A percentile compares a stretch with the other conserved stretches of the same genome.
phyloP scores from a whole-genome alignment of 2,329 filamentous ascomycete genomes.

The Diplodia corticola region DNA sequence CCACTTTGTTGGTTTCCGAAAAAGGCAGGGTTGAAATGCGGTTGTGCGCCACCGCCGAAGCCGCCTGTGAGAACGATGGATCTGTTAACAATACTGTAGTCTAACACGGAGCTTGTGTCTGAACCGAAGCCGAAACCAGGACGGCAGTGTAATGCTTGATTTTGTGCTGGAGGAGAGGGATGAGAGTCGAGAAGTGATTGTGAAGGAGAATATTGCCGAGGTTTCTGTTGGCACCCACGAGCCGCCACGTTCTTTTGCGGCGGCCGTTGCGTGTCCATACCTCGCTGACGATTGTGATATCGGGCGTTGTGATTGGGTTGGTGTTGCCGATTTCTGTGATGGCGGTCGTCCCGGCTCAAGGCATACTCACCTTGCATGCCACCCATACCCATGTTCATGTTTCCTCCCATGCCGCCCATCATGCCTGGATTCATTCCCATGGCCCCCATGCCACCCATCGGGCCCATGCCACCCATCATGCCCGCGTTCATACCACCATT shows the following conservation, averaged over 20 bases:
- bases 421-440: conserved; percentile 49
- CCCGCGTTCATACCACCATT: conserved; percentile 34
- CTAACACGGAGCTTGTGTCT: neutral
- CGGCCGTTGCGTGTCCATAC: neutral
- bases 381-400: conserved; percentile 54
- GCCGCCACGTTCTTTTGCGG: neutral
- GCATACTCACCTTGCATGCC: conserved; percentile 37
- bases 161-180: neutral
- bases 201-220: conserved; percentile 6
- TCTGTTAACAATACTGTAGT: conserved; percentile 2
- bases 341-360: conserved; percentile 1
- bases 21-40: conserved; percentile 72
- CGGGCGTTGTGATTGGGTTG: conserved; percentile 3
- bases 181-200: neutral
- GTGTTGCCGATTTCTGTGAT: conserved; percentile 4
- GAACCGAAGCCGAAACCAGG: neutral
- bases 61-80: conserved; percentile 41
- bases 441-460: conserved; percentile 45
- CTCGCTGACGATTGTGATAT: conserved; percentile 4
- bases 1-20: conserved; percentile 56
- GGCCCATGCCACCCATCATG: conserved; percentile 40
- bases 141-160: neutral
- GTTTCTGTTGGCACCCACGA: neutral
- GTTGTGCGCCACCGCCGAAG: conserved; percentile 65
- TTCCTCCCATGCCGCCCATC: conserved; percentile 28